Conservation (phyloP, 768 basidiomycete species). For the Cystofilobasidium macerans region DNA sequence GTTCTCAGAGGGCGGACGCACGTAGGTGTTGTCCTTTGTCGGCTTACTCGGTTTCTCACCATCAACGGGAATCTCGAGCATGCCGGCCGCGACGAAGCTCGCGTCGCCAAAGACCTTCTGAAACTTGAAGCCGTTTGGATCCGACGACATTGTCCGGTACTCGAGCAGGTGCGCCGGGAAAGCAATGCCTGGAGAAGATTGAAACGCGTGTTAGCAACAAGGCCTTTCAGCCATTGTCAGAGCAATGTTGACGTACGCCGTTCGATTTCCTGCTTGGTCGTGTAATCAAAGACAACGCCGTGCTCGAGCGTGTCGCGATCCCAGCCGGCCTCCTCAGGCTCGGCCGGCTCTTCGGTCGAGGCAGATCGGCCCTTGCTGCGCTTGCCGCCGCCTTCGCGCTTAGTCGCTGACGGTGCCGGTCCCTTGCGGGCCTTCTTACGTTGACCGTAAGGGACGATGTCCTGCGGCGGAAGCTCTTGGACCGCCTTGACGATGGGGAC, state of each 20-base stretch:
- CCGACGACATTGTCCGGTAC: slow-evolving; percentile 50
- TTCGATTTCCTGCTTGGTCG: slow-evolving; percentile 50
- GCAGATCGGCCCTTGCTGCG: neutral
- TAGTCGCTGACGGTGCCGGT: slow-evolving; percentile 26
- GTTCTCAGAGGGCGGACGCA: slow-evolving; percentile 45
- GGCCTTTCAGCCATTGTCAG: no score
- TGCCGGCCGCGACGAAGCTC: slow-evolving; percentile 81
- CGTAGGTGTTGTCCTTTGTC: slow-evolving; percentile 87
- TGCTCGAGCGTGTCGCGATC: slow-evolving; percentile 62
- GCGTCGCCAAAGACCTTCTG: slow-evolving; percentile 87
- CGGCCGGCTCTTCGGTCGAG: slow-evolving; percentile 18
- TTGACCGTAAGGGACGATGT: slow-evolving; percentile 45
- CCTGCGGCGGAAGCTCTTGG: slow-evolving; percentile 48
- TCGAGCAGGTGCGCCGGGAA: slow-evolving; percentile 60
- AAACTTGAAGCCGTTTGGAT: slow-evolving; percentile 57
- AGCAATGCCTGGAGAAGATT: slow-evolving; percentile 66
- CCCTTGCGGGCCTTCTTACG: neutral
- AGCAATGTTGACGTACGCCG: slow-evolving; percentile 49
- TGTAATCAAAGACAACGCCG: slow-evolving; percentile 59
- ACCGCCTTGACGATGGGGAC: slow-evolving; percentile 57
- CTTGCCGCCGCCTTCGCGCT: slow-evolving; percentile 16
- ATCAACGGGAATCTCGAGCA: slow-evolving; percentile 66
- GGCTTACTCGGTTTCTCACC: slow-evolving; percentile 76
- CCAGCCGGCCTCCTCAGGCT: slow-evolving; percentile 56
- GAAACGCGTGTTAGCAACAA: neutral